These are phyloP conservation scores for Brachypodium distachyon DNA, from an alignment of 202 grass and related monocot species.

Conservation along the genomic window DNA sequence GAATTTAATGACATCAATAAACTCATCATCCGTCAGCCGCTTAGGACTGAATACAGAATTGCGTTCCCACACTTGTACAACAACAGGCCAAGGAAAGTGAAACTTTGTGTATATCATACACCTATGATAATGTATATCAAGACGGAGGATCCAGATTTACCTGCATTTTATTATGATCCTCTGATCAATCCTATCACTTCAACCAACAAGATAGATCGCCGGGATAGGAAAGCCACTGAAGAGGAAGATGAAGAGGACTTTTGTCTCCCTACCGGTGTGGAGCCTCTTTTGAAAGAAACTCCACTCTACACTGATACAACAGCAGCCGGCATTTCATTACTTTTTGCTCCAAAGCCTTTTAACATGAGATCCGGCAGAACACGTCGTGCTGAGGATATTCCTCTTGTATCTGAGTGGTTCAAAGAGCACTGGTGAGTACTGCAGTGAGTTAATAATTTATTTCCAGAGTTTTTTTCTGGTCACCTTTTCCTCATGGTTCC, in stretches of 20 bases:
- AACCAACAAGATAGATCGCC: constrained; percentile 60
- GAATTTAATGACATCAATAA: constrained; percentile 99
- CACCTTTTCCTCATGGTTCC: neutral
- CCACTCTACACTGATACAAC: constrained; percentile 92
- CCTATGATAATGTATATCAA: constrained; percentile 99
- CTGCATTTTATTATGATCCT: constrained; percentile 98
- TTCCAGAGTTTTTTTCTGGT: neutral
- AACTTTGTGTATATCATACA: constrained; percentile 79
- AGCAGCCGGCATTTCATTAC: constrained; percentile 81
- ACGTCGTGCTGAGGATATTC: constrained; percentile 91
- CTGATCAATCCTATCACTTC: constrained; percentile 96
- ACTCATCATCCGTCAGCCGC: constrained; percentile 95
- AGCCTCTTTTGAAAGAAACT: constrained; percentile 54
- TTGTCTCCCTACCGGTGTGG: constrained; percentile 73
- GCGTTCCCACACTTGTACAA: constrained; percentile 98
- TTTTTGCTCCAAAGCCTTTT: constrained; percentile 88
- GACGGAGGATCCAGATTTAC: constrained; percentile 96
- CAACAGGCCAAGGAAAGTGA: constrained; percentile 98
- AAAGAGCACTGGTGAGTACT: constrained; percentile 90
- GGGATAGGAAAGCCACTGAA: constrained; percentile 54
- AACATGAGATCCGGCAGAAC: constrained; percentile 95
- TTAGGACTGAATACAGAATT: constrained; percentile 96
- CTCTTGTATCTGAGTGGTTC: constrained; percentile 95
- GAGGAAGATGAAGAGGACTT: constrained; percentile 79
- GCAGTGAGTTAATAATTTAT: neutral